A percentile compares a stretch with the other conserved stretches of the same genome.
These are phyloP conservation scores for Gonium pectorale DNA, from an alignment of 139 green algal genomes.

Conservation along the genomic window DNA sequence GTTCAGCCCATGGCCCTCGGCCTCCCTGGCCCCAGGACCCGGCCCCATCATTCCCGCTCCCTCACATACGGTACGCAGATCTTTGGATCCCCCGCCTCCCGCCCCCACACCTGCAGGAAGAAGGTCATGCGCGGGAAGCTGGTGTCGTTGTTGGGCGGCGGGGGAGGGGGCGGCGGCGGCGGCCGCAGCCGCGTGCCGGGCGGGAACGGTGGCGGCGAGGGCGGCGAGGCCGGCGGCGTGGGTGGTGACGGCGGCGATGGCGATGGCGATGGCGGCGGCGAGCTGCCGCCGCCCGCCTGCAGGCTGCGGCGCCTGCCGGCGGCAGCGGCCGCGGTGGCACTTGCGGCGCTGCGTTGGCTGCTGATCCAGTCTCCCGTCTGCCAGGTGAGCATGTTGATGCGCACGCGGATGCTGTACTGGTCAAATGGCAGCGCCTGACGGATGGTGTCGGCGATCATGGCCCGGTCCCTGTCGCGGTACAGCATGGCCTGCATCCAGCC, in stretches of 20 bases:
- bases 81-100: too few species aligned
- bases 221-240: background rate
- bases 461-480: background rate
- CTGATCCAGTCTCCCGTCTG: slow-evolving; percentile 6
- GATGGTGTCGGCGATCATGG: background rate
- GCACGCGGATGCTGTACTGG: slow-evolving; percentile 1
- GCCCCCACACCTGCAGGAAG: slow-evolving; percentile 29
- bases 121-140: slow-evolving; percentile 16
- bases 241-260: background rate
- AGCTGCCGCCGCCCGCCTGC: background rate
- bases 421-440: slow-evolving; percentile 2
- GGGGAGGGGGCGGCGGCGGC: slow-evolving; percentile 14
- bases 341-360: background rate
- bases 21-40: too few species aligned
- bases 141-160: slow-evolving; percentile 20
- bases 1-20: too few species aligned
- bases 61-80: too few species aligned
- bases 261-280: slow-evolving; percentile 16
- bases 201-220: background rate
- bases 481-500: slow-evolving; percentile 13
- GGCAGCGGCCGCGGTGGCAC: too few species aligned
- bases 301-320: too few species aligned
- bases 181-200: background rate
- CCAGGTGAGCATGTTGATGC: slow-evolving; percentile 30
- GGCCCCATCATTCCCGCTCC: too few species aligned